A percentile compares a stretch with the other conserved stretches of the same genome.
Evolutionary conservation across 2,329 filamentous ascomycete genomes (phyloP).

Genomic region (Nigrospora osmanthi): DNA sequence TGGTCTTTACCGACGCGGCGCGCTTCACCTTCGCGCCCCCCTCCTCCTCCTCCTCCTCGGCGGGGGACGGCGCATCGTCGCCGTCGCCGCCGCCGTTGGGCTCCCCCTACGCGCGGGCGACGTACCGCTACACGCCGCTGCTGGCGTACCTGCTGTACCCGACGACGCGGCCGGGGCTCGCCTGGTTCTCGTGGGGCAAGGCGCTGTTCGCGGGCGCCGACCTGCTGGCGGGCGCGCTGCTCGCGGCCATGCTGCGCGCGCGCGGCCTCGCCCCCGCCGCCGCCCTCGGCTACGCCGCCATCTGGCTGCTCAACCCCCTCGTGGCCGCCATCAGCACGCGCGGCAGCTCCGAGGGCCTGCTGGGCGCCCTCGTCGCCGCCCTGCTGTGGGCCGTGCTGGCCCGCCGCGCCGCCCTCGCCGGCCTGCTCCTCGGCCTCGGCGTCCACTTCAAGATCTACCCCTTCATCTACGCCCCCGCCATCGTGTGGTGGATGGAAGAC

Average conservation of each 20-base stretch:
- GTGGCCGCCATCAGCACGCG: slow-evolving; percentile 93
- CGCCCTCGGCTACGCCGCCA: slow-evolving; percentile 67
- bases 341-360: slow-evolving; percentile 84
- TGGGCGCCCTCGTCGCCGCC: slow-evolving; percentile 77
- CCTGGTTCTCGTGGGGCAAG: slow-evolving; percentile 80
- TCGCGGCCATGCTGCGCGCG: slow-evolving; percentile 28
- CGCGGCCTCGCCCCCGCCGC: slow-evolving; percentile 34
- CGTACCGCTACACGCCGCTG: slow-evolving; percentile 93
- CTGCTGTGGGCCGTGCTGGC: slow-evolving; percentile 75
- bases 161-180: slow-evolving; percentile 41
- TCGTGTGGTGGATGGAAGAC: slow-evolving; percentile 72
- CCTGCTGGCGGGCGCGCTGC: slow-evolving; percentile 67
- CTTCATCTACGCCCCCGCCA: slow-evolving; percentile 82
- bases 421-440: slow-evolving; percentile 67
- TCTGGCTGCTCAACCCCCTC: slow-evolving; percentile 97
- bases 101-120: slow-evolving; percentile 83
- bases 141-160: slow-evolving; percentile 87
- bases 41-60: too few species aligned
- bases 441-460: slow-evolving; percentile 99
- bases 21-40: slow-evolving; percentile 47
- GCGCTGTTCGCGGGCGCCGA: slow-evolving; percentile 78
- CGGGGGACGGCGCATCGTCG: too few species aligned
- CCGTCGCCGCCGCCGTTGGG: slow-evolving; percentile 63
- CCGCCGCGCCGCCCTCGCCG: slow-evolving; percentile 56
- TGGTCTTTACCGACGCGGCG: slow-evolving; percentile 93